phyloP scores from a whole-genome alignment of 148 eudicot species.

The Hydrangea macrophylla region DNA sequence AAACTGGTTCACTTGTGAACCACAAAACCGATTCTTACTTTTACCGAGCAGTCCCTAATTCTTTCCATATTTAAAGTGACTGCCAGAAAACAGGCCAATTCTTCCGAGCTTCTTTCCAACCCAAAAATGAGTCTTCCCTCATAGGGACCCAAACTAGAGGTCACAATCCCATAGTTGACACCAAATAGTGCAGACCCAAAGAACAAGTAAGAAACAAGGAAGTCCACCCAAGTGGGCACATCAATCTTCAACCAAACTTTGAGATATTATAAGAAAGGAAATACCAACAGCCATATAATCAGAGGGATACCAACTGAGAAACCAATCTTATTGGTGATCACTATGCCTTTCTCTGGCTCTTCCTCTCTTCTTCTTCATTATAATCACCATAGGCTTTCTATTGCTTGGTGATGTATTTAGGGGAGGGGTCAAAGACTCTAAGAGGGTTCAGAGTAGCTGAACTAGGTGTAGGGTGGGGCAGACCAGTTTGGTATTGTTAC shows the following conservation, averaged over 20 bases:
- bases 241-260: no score
- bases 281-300: no score
- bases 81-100: conserved; percentile 82
- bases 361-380: conserved; percentile 44
- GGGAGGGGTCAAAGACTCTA: conserved; percentile 62
- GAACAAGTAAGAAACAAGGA: no score
- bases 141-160: conserved; percentile 99
- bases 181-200: no score
- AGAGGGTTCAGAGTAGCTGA: conserved; percentile 61
- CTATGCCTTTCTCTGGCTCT: conserved; percentile 53
- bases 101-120: conserved; percentile 67
- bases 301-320: no score
- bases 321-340: conserved; percentile 92
- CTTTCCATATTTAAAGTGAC: conserved; percentile 34
- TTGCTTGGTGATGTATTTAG: conserved; percentile 47
- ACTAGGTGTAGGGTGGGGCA: conserved; percentile 26
- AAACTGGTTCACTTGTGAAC: no score
- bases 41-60: no score
- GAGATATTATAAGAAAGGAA: no score
- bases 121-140: conserved; percentile 87
- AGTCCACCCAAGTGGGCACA: no score
- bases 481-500: conserved; percentile 9
- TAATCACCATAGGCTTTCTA: conserved; percentile 25
- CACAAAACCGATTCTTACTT: no score
- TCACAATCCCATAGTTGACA: no score